phyloP scores from a whole-genome alignment of 345 rosid genomes.

The Aegle marmelos region DNA sequence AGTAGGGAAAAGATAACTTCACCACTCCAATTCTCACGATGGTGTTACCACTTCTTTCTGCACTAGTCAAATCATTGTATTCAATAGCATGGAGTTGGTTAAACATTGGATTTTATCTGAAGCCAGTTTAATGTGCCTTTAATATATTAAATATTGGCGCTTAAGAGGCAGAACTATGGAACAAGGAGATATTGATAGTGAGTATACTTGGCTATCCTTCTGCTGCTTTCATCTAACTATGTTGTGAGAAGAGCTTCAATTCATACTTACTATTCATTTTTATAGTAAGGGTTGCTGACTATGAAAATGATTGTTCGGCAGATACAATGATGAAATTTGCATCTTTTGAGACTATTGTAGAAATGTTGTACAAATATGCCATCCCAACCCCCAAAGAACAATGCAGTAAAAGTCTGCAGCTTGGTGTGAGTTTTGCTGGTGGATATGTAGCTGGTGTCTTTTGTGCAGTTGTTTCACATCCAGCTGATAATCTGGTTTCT shows the following conservation, averaged over 20 bases:
- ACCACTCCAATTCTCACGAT: too few species aligned
- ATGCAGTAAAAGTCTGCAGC: constrained; percentile 74
- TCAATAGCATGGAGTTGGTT: not conserved
- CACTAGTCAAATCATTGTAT: not conserved
- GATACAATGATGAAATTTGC: constrained; percentile 99
- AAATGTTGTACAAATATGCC: constrained; percentile 69
- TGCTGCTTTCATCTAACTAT: not conserved
- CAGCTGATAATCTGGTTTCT: constrained; percentile 96
- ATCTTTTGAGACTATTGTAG: constrained; percentile 85
- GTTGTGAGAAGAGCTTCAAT: not conserved
- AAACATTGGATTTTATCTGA: not conserved
- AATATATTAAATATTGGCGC: not conserved
- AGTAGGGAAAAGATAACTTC: not conserved
- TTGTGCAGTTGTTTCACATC: constrained; percentile 91
- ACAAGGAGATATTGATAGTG: not conserved
- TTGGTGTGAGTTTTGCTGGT: constrained; percentile 89
- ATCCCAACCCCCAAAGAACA: constrained; percentile 83
- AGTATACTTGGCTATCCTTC: not conserved
- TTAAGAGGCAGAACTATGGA: not conserved
- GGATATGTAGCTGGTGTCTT: constrained; percentile 91
- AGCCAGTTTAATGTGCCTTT: not conserved
- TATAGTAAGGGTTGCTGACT: not conserved
- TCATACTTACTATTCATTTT: not conserved
- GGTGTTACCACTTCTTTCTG: too few species aligned
- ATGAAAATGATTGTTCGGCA: constrained; percentile 28